phyloP scores from a whole-genome alignment of 176 grass and related monocot species.

The Rhynchospora pubera region DNA sequence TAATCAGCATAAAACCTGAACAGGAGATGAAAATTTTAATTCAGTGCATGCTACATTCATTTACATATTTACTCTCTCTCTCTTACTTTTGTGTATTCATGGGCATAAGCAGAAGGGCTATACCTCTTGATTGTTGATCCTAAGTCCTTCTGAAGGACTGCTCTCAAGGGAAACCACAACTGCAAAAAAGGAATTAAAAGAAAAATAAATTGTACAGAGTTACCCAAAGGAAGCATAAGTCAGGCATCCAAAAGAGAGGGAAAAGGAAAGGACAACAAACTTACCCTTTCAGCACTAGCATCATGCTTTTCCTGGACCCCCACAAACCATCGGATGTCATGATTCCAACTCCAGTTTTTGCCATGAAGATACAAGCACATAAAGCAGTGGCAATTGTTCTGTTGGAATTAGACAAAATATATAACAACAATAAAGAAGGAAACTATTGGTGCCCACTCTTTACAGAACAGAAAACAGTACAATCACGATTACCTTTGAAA shows the following conservation, averaged over 20 bases:
- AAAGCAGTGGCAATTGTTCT: conserved; percentile 70
- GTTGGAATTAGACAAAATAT: conserved; percentile 5
- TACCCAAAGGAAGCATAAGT: not conserved
- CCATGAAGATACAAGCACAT: conserved; percentile 65
- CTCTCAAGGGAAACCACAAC: conserved; percentile 85
- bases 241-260: conserved; percentile 9
- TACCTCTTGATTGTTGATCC: conserved; percentile 55
- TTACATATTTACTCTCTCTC: not conserved
- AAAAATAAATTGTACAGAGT: not conserved
- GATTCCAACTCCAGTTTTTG: conserved; percentile 85
- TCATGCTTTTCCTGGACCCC: conserved; percentile 57
- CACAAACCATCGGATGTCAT: conserved; percentile 60
- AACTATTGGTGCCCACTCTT: not conserved
- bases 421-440: not conserved
- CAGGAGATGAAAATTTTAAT: not conserved
- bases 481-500: conserved; percentile 49
- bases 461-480: not conserved
- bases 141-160: conserved; percentile 48
- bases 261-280: no score
- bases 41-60: not conserved
- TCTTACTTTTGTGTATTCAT: not conserved
- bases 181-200: conserved; percentile 15
- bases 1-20: conserved; percentile 23
- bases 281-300: conserved; percentile 63
- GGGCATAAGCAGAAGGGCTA: not conserved